These are phyloP conservation scores for Trichoderma lentiforme DNA, from an alignment of 2,329 filamentous ascomycete genomes.

Conservation along the genomic window DNA sequence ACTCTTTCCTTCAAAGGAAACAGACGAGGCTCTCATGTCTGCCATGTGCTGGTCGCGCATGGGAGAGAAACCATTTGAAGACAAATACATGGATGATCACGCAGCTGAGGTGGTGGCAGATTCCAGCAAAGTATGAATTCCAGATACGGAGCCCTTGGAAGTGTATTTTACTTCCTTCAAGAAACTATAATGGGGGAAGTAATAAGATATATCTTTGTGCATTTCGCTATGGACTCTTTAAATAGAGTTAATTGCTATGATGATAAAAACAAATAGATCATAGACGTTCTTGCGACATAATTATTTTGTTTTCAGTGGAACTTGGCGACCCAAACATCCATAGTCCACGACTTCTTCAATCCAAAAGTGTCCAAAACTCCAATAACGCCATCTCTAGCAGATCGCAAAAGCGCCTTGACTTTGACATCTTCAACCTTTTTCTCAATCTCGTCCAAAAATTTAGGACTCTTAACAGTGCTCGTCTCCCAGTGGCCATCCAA, in stretches of 20 bases:
- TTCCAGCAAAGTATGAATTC: not conserved
- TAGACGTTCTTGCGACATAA: too few relatives aligned
- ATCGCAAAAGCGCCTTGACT: conserved; percentile 28
- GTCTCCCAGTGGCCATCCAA: conserved; percentile 49
- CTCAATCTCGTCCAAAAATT: conserved; percentile 34
- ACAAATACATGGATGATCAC: conserved; percentile 25
- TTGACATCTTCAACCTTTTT: conserved; percentile 27
- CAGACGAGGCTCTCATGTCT: conserved; percentile 43
- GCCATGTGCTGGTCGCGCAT: conserved; percentile 41
- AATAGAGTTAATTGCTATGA: not conserved
- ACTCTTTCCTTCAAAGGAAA: conserved; percentile 40
- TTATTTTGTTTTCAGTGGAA: conserved; percentile 9
- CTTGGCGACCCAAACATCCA: conserved; percentile 41
- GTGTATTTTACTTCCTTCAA: not conserved
- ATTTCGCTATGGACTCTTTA: not conserved
- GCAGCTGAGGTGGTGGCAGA: not conserved
- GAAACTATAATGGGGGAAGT: not conserved
- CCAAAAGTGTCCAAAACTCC: conserved; percentile 29
- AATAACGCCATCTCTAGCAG: conserved; percentile 33
- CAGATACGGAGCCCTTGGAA: not conserved
- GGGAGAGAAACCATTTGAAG: conserved; percentile 45
- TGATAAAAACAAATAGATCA: not conserved
- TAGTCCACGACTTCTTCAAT: conserved; percentile 34
- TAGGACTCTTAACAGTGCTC: conserved; percentile 28
- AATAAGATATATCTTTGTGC: not conserved